Evolutionary conservation across 2,329 filamentous ascomycete genomes (phyloP).

Genomic region (Cercospora sp.): DNA sequence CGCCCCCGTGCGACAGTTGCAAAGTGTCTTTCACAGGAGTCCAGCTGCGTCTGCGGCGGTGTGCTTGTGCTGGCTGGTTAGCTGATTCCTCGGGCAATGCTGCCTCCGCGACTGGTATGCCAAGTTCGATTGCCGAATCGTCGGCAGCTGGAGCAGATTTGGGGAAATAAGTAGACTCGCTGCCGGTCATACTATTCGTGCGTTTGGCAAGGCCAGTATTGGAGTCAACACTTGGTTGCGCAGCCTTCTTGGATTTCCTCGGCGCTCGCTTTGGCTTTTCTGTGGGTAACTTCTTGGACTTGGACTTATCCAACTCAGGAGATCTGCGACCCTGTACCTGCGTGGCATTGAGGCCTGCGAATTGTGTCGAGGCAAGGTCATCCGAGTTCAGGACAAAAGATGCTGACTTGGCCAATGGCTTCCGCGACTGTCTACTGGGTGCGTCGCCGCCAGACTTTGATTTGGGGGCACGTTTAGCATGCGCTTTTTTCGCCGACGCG

Average conservation of each 20-base stretch:
- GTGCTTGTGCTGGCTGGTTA: slow-evolving; percentile 2
- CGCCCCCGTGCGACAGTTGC: background rate
- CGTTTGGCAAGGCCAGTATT: background rate
- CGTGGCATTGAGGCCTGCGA: slow-evolving; percentile 13
- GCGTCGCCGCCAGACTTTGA: background rate
- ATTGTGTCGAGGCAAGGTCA: slow-evolving; percentile 26
- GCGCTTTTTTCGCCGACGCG: background rate
- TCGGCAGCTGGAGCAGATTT: background rate
- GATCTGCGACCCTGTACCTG: slow-evolving; percentile 5
- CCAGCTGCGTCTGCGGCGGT: slow-evolving; percentile 26
- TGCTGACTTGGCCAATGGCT: slow-evolving; percentile 30
- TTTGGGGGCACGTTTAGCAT: background rate
- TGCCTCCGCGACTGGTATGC: background rate
- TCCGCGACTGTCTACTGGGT: slow-evolving; percentile 26
- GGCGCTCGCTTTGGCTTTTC: slow-evolving; percentile 2
- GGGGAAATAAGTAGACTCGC: background rate
- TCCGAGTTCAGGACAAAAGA: slow-evolving; percentile 35
- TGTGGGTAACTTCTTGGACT: background rate
- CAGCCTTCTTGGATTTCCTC: background rate
- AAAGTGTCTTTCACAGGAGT: slow-evolving; percentile 24
- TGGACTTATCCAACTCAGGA: background rate
- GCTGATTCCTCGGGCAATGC: background rate
- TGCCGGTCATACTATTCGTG: background rate
- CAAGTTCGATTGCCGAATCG: slow-evolving; percentile 6
- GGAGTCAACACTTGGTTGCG: background rate